Base-by-base conservation (phyloP, 192 early-diverging fungal species). In the Thamnidium elegans region DNA sequence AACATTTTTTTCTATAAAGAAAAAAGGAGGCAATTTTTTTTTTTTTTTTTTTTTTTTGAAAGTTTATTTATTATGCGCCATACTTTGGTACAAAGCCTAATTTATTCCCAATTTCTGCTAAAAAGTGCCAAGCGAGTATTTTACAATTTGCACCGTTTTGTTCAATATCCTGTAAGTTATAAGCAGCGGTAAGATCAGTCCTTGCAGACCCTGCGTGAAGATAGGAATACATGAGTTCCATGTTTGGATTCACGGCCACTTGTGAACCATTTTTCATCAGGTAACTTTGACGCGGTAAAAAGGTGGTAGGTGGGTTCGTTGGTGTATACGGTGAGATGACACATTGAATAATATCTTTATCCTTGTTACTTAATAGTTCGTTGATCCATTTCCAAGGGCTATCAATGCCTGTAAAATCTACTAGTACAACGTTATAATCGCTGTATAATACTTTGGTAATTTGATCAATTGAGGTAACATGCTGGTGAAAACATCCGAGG, bases 11-110 rank as follows among this genome's bases (percentile, higher is more conserved):
- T 50, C 13, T 23, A 44, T 30, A 32, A 48, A 36, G 32, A 50
- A 20, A 62, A 62, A 62, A 15, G 14, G 32, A 31, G 9, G 23
- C 26, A 63, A 7, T 42, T 52, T 63, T 13, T 14, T 21, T 32
- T 39, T 15, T 10, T 63, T 42, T 6, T 52, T 36, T 34, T 15
- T 17, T 31, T 62, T 36, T 4, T n/a, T n/a, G n/a, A n/a, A n/a
- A n/a, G n/a, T n/a, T 39, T 39, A 10, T 39, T 43, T 36, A 23
- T 60, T 62, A 69, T 21, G 68, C 68, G 7, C 68, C 68, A 62
- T 69, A 69, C 46, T 69, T 69, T 9, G 68, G 68, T 48, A 69
- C 34, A 55, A 62, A 62, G 1, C 68, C 68, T 20, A 69, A 39
- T 36, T 69, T 69, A 46, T 55, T 51, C 14, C 59, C 61, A 17